Base-by-base conservation (phyloP, 768 basidiomycete genomes). In the Agrocybe chaxingu region DNA sequence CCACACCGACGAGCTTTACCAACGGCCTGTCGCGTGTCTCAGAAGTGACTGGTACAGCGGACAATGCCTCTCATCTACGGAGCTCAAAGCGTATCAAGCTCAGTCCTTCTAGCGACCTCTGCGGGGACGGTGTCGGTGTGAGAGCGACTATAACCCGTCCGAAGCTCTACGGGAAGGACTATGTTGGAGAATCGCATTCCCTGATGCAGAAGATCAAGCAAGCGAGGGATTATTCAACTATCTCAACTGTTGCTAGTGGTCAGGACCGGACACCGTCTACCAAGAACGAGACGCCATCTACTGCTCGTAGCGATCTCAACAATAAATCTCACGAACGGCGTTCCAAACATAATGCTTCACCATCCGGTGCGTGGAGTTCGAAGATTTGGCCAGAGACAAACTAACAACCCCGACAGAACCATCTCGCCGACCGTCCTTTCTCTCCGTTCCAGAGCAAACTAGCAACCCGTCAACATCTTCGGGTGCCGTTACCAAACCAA, bases 31-130 rank as follows among this genome's bases (percentile, higher is more conserved):
- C 81, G 44, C 73, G 71, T 5, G 72, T 80, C 40, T 71, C 76
- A 45, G 76, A 80, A 58, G 64, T 70, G 3, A 71, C 73, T 45
- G 66, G 64, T 35, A 61, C 62, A 56, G 65, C 51, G 60, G 70
- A 53, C 47, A 78, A 69, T 56, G 68, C 67, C 51, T 78, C 80
- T 13, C 78, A 84, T 52, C 62, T 87, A 47, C 77, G 91, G 47
- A 91, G 88, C 59, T 72, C 86, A 30, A 93, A 94, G 66, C 82
- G 90, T 45, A 74, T 93, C 51, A 89, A 87, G 59, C 76, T 93
- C 18, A 92, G 85, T 59, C 85, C 88, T 1, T 71, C 72, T 4
- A 78, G 73, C 35, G 85, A 88, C 53, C 78, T 77, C 47, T 77
- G 76, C 57, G 75, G 72, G 2, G 78, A 79, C 47, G 81, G 77